Evolutionary conservation across 305 asterid genomes (phyloP), one percentile per base, ranked within the genome.

Genomic region (Fraxinus latifolia): DNA sequence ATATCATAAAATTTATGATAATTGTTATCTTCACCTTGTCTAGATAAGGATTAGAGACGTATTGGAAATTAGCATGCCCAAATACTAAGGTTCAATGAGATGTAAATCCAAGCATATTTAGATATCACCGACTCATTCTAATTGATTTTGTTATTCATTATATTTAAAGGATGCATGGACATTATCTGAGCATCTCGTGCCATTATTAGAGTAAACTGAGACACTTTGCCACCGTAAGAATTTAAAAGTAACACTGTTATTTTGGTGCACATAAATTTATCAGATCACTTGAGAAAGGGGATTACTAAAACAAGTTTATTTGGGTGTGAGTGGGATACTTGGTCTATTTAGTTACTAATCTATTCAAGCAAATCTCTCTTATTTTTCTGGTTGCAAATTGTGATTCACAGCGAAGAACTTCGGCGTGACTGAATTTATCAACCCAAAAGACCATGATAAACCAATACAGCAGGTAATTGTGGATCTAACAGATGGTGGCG

Each of bases 401-500:
- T 75, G 70, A 67, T 70, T 53, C 74, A 80, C 93, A 94, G 98
- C 98, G 15, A 95, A 96, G 90, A 84, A 90, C 25, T 95, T 96
- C 77, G 99, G 99, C 8, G 98, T 89, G 85, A 95, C 92, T 80
- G 98, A 96, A 84, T 96, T 95, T 79, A 89, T 96, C 92, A 96
- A 96, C 87, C 99, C 99, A 17, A 95, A 92, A 83, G 98, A 96
- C 75, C 97, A 96, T 17, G 98, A 95, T 65, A 92, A 91, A 87
- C 98, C 98, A 42, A 95, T 95, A 80, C 98, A 96, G 89, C 97
- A 96, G 83, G 97, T 96, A 76, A 90, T 96, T 34, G 95, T 93
- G 81, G 98, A 96, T 87, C 86, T 47, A 71, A 96, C 99, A 5
- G 99, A 96, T 70, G 99, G 99, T 62, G 99, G 99, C 7, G 99